A percentile compares a stretch with the other conserved stretches of the same genome.
phyloP scores from a whole-genome alignment of 768 basidiomycete genomes.

The Agaricus blazei region DNA sequence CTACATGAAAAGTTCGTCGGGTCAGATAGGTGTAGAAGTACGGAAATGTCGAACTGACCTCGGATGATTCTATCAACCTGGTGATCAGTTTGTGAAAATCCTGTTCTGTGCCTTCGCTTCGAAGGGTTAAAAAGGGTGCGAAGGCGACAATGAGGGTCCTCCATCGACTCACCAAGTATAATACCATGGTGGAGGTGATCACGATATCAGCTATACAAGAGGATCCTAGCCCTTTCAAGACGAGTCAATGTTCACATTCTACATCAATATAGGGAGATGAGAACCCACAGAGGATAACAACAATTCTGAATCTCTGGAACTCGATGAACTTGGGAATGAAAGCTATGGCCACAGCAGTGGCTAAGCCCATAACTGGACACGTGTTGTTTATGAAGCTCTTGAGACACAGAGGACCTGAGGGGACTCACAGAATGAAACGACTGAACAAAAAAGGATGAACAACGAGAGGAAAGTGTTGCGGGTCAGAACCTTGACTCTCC shows the following conservation, averaged over 20 bases:
- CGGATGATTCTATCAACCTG: constrained; percentile 21
- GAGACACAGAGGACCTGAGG: neutral
- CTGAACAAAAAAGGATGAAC: constrained; percentile 5
- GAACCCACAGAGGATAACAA: constrained; percentile 9
- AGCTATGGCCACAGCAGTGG: constrained; percentile 11
- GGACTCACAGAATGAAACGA: constrained; percentile 11
- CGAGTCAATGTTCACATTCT: neutral
- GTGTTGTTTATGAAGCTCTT: neutral
- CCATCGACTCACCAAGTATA: constrained; percentile 9
- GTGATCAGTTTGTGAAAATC: constrained; percentile 17
- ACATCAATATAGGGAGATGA: neutral
- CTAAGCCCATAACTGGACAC: constrained; percentile 10
- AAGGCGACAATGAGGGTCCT: neutral
- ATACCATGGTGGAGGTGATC: constrained; percentile 14
- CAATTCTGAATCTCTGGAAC: constrained; percentile 14
- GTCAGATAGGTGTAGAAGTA: neutral
- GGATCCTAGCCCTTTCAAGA: constrained; percentile 8
- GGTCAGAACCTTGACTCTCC: constrained; percentile 14
- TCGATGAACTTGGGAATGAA: constrained; percentile 12
- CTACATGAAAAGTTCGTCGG: neutral
- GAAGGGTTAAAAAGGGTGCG: neutral
- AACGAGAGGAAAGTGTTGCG: constrained; percentile 9
- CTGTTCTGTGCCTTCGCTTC: constrained; percentile 17
- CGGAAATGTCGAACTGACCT: constrained; percentile 8
- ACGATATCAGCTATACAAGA: constrained; percentile 13